Conservation (phyloP, 768 basidiomycete species). For the Phaeolepiota aurea region DNA sequence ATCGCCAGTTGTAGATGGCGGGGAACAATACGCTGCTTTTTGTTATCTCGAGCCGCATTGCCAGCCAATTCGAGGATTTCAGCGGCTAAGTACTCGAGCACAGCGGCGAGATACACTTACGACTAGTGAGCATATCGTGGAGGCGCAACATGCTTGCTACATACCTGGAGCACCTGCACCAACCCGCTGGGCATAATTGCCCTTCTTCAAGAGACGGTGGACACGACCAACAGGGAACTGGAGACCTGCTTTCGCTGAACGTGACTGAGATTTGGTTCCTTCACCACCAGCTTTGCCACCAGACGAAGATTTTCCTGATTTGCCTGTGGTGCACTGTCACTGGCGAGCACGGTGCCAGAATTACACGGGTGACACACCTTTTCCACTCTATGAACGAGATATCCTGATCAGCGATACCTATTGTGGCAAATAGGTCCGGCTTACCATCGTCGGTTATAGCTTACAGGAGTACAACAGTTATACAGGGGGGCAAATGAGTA, state of each 20-base stretch:
- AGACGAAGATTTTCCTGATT: constrained; percentile 59
- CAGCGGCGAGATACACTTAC: constrained; percentile 83
- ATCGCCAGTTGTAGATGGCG: constrained; percentile 93
- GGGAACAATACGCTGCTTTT: constrained; percentile 93
- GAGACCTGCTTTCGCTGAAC: constrained; percentile 69
- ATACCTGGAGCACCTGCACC: constrained; percentile 82
- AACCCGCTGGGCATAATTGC: constrained; percentile 82
- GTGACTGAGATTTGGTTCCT: constrained; percentile 49
- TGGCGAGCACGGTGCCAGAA: constrained; percentile 5
- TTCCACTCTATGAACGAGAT: constrained; percentile 24
- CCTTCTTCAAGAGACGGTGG: constrained; percentile 80
- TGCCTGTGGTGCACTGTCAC: no score
- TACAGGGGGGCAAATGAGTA: not conserved
- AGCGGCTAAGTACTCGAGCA: constrained; percentile 87
- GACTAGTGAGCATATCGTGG: constrained; percentile 2
- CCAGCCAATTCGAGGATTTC: constrained; percentile 93
- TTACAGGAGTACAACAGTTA: constrained; percentile 4
- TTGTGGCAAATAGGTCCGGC: not conserved
- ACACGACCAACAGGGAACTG: constrained; percentile 93
- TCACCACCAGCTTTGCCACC: constrained; percentile 57
- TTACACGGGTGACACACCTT: constrained; percentile 18
- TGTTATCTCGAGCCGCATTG: constrained; percentile 84
- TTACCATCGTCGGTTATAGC: constrained; percentile 10
- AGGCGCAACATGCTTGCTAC: not conserved
- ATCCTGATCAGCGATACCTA: not conserved